Evolutionary conservation across 179 eudicot species (phyloP), one percentile per base, ranked within the genome.

Genomic region (Beta lomatogona): DNA sequence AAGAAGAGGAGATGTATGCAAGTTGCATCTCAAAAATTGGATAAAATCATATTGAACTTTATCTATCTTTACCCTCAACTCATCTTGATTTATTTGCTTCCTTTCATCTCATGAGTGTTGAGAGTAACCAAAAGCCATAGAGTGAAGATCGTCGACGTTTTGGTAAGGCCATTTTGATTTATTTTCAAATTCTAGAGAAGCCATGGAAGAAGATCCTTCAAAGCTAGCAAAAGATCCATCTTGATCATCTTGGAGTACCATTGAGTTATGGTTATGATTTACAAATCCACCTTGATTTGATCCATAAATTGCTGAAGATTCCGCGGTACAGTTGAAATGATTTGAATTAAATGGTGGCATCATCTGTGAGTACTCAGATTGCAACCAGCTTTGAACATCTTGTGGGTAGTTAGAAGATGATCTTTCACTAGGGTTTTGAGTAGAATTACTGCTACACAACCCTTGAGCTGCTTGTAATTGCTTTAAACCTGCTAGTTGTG

Each of bases 351-450:
- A 89, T 81, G 91, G 93, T 45, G 92, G 89, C 28, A 86, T 79
- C 84, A 82, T 86, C 76, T 82, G 85, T 54, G 89, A 86, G 83
- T 83, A 89, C 71, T 91, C 89, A 10, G 88, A 85, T 61, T 90
- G 92, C 54, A 88, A 82, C 93, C 97, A 93, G 54, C 89, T 91
- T 74, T 92, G 93, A 73, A 92, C 80, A 83, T 92, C 92, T 81
- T 87, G 92, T 73, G 91, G 89, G 75, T 89, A 61, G 73, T 69
- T 75, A 60, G 76, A 22, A 18, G 78, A 80, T 76, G 80, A 83
- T 82, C 84, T 87, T 28, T 84, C 80, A 41, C 74, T 90, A 88
- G 92, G 93, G 94, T 91, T 91, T 90, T 85, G 80, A 70, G 55
- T 82, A 10, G 80, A 61, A 68, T 86, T 83, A 76, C 72, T 83